These are phyloP conservation scores for Aspergillus sp. DNA, from an alignment of 2,329 filamentous ascomycete genomes.

Conservation along the genomic window DNA sequence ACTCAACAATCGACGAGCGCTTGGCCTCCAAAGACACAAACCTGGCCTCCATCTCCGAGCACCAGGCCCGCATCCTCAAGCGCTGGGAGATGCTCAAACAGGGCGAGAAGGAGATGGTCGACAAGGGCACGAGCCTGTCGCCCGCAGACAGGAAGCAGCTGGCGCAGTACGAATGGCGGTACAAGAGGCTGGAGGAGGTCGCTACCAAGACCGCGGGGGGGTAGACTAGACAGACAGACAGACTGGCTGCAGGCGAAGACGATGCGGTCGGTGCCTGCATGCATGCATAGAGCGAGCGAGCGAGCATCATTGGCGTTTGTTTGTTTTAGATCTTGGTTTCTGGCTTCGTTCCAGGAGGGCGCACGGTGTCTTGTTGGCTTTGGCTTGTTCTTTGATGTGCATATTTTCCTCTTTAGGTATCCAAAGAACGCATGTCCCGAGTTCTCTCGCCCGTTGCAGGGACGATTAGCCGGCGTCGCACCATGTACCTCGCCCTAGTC, in stretches of 20 bases:
- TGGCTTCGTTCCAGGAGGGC: constrained; percentile 2
- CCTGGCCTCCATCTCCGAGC: constrained; percentile 23
- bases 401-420: background rate
- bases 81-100: constrained; percentile 28
- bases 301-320: constrained; percentile 21
- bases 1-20: constrained; percentile 25
- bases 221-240: constrained; percentile 1
- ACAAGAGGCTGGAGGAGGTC: constrained; percentile 22
- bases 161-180: constrained; percentile 27
- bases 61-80: constrained; percentile 25
- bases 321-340: constrained; percentile 13
- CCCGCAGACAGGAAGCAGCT: constrained; percentile 23
- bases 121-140: constrained; percentile 21
- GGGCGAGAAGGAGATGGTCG: constrained; percentile 23
- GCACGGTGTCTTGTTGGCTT: constrained; percentile 1
- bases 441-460: background rate
- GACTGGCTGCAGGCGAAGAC: constrained; percentile 3
- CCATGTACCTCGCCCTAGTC: constrained; percentile 8
- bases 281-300: constrained; percentile 4
- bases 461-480: constrained; percentile 6
- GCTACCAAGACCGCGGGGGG: constrained; percentile 17
- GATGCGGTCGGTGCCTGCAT: background rate
- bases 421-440: background rate
- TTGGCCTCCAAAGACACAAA: constrained; percentile 24
- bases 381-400: constrained; percentile 1